Percentiles rank a stretch among this genome's conserved stretches.
Evolutionary conservation across 2,329 filamentous ascomycete species (phyloP).

Genomic region (Fusarium sp.): DNA sequence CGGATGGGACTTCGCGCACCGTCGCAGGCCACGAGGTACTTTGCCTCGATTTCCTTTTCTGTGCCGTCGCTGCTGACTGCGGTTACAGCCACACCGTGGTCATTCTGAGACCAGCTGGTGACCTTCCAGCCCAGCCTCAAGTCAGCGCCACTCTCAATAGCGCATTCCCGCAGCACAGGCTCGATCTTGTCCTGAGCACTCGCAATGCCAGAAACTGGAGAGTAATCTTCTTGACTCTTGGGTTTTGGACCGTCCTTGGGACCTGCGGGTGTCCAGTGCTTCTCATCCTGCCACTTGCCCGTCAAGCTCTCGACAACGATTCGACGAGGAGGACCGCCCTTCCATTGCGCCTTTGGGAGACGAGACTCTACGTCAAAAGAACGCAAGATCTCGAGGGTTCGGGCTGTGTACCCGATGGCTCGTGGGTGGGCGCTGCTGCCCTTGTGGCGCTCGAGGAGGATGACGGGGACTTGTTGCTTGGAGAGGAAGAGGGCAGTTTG

Average conservation of each 20-base stretch:
- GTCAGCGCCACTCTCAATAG: constrained; percentile 49
- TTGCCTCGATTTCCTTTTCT: constrained; percentile 42
- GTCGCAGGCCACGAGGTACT: constrained; percentile 55
- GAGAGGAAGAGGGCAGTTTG: constrained; percentile 53
- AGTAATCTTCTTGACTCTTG: background rate
- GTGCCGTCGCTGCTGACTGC: background rate
- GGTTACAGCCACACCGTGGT: constrained; percentile 13
- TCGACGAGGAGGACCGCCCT: constrained; percentile 34
- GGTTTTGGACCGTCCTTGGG: background rate
- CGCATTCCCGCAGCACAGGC: constrained; percentile 50
- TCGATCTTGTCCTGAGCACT: constrained; percentile 56
- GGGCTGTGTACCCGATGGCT: constrained; percentile 51
- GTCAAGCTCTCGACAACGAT: constrained; percentile 36
- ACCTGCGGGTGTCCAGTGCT: constrained; percentile 31
- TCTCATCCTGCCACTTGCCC: constrained; percentile 38
- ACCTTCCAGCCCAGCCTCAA: constrained; percentile 50
- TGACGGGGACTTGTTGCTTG: constrained; percentile 44
- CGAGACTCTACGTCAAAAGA: constrained; percentile 41
- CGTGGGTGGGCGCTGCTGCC: constrained; percentile 52
- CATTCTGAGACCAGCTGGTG: constrained; percentile 42
- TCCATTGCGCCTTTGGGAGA: constrained; percentile 26
- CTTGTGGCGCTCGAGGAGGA: constrained; percentile 53
- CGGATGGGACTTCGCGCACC: constrained; percentile 47
- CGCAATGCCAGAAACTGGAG: constrained; percentile 42
- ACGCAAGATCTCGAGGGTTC: constrained; percentile 54